Percentiles rank a stretch among this genome's conserved stretches.
Evolutionary conservation across 2,329 filamentous ascomycete species (phyloP).

Genomic region (Xylaria sp.): DNA sequence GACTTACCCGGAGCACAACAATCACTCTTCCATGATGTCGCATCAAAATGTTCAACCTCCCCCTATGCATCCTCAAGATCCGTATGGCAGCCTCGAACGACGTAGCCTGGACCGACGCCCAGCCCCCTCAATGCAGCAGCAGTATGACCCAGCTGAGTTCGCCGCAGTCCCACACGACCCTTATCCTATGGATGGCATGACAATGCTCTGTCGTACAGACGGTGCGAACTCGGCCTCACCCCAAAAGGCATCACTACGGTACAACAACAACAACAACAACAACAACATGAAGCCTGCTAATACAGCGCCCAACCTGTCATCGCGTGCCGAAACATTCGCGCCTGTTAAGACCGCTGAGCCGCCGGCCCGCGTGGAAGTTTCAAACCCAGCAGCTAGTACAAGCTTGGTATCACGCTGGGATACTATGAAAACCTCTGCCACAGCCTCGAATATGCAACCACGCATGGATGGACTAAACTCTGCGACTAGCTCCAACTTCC

Average conservation of each 20-base stretch:
- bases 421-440: not conserved
- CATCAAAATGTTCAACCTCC: slow-evolving; percentile 1
- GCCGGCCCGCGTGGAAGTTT: slow-evolving; percentile 10
- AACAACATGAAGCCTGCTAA: slow-evolving; percentile 11
- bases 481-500: slow-evolving; percentile 14
- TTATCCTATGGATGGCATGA: slow-evolving; percentile 95
- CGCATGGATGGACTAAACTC: slow-evolving; percentile 12
- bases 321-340: slow-evolving; percentile 4
- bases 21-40: not conserved
- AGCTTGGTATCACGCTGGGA: slow-evolving; percentile 9
- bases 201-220: slow-evolving; percentile 87
- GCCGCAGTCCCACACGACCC: slow-evolving; percentile 84
- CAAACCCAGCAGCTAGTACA: not conserved
- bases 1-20: not conserved
- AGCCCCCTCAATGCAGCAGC: slow-evolving; percentile 38
- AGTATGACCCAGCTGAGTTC: slow-evolving; percentile 64
- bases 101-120: no score
- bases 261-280: slow-evolving; percentile 5
- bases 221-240: slow-evolving; percentile 61
- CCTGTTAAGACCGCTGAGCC: not conserved
- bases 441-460: not conserved
- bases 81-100: slow-evolving; percentile 32
- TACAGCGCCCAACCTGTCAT: slow-evolving; percentile 2
- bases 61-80: slow-evolving; percentile 17
- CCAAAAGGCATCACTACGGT: slow-evolving; percentile 19